Percentiles rank a stretch among this genome's conserved stretches.
phyloP scores from a whole-genome alignment of 129 eudicot species.

The Centrapalus pauciflorus region DNA sequence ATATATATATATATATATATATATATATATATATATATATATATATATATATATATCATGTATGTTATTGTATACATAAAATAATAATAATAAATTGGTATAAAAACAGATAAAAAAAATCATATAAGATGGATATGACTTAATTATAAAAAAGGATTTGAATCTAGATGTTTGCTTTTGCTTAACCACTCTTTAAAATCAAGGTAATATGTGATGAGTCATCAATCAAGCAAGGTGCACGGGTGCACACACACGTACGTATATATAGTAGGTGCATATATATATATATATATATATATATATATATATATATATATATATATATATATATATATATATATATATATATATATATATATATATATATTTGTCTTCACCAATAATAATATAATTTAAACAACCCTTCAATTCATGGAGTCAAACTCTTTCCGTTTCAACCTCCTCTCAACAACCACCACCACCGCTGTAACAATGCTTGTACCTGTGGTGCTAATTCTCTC shows the following conservation, averaged over 20 bases:
- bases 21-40: too few species aligned
- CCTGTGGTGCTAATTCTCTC: conserved; percentile 11
- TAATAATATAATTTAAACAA: conserved; percentile 14
- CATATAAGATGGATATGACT: too few species aligned
- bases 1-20: too few species aligned
- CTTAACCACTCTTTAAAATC: conserved; percentile 20
- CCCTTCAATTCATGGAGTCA: conserved; percentile 29
- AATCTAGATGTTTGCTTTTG: conserved; percentile 15
- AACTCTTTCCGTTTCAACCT: conserved; percentile 23
- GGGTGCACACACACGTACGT: conserved; percentile 47
- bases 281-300: too few species aligned
- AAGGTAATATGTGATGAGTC: conserved; percentile 27
- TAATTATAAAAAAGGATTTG: too few species aligned
- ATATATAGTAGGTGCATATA: too few species aligned
- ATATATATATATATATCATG: too few species aligned
- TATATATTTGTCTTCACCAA: conserved; percentile 12
- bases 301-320: too few species aligned
- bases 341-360: too few species aligned
- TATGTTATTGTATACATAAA: too few species aligned
- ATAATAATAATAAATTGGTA: background rate
- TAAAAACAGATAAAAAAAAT: background rate
- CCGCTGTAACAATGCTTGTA: conserved; percentile 15
- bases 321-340: too few species aligned
- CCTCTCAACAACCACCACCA: conserved; percentile 17
- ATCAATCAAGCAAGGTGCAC: conserved; percentile 22